Conservation (phyloP, 73 alveolate genomes). For the Diophrys appendiculata region DNA sequence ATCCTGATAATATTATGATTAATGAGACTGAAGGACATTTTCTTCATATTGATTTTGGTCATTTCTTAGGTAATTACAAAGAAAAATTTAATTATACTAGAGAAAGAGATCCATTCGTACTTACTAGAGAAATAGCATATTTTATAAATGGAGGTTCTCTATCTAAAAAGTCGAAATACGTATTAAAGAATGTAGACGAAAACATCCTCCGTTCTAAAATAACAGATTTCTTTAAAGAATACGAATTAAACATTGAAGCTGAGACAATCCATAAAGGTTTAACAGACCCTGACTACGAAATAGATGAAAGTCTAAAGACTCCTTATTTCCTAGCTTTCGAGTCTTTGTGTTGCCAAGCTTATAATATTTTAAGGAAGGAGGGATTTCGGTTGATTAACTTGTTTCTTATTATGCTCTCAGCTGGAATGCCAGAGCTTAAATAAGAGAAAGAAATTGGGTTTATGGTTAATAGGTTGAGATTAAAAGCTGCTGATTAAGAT, state of each 20-base stretch:
- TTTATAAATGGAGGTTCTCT: constrained; percentile 60
- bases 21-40: constrained; percentile 88
- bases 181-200: background rate
- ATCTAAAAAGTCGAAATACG: background rate
- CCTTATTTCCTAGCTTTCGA: constrained; percentile 41
- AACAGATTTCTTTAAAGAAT: background rate
- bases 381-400: constrained; percentile 59
- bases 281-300: background rate
- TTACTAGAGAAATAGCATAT: constrained; percentile 76
- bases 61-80: constrained; percentile 94
- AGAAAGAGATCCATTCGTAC: constrained; percentile 92
- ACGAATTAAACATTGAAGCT: background rate
- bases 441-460: constrained; percentile 70
- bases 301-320: background rate
- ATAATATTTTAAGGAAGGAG: constrained; percentile 64
- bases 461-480: constrained; percentile 65
- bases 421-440: constrained; percentile 86
- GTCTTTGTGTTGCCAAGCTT: constrained; percentile 62
- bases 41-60: constrained; percentile 97
- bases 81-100: constrained; percentile 92
- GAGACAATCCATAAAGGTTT: background rate
- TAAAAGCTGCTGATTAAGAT: constrained; percentile 70
- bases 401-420: constrained; percentile 70
- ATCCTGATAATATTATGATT: constrained; percentile 95
- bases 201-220: background rate